Base-by-base conservation (phyloP, 495 filamentous ascomycete genomes). In the Aspergillus bridgeri region DNA sequence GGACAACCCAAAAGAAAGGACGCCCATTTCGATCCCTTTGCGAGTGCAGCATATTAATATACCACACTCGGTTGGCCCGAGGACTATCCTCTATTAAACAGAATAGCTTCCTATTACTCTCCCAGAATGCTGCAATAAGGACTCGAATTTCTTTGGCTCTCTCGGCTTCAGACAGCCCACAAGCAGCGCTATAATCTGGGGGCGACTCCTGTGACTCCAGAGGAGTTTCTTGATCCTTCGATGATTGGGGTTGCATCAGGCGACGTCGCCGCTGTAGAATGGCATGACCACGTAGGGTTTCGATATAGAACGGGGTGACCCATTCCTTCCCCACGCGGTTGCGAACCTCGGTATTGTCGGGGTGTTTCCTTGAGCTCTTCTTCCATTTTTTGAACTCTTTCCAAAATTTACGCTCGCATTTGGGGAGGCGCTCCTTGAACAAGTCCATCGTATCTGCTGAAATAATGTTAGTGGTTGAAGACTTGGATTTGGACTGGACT, bases 181-280 rank as follows among this genome's bases (percentile, higher is more conserved):
- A 48, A 19, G n/a, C 45, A 9, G 19, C n/a, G 1, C 22, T 48
- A 18, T 48, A 48, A 3, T 48, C 45, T 9, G 45, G 45, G 3
- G 18, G 45, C 45, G 9, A n/a, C n/a, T n/a, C n/a, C n/a, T 6
- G 19, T 19, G n/a, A 18, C 3, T 18, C 9, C 45, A 22, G 18
- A 7, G 19, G 19, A 8, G 18, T 3, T 9, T 20, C 7, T 19
- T 48, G 7, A 18, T 3, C n/a, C 20, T n/a, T 18, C n/a, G 18
- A 8, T 7, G n/a, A 9, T 17, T 17, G 9, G n/a, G 20, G 9
- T 18, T 20, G 13, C 45, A 48, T n/a, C 45, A 48, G 20, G n/a
- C 45, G 45, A 48, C 45, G 45, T 20, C 45, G 19, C 45, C 45
- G 13, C 45, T 48, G 45, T 19, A 48, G 45, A 18, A 48, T 48